Evolutionary conservation across 2,329 filamentous ascomycete species (phyloP), one percentile per base, ranked within the genome.

Genomic region (Drechslerella dactyloides): DNA sequence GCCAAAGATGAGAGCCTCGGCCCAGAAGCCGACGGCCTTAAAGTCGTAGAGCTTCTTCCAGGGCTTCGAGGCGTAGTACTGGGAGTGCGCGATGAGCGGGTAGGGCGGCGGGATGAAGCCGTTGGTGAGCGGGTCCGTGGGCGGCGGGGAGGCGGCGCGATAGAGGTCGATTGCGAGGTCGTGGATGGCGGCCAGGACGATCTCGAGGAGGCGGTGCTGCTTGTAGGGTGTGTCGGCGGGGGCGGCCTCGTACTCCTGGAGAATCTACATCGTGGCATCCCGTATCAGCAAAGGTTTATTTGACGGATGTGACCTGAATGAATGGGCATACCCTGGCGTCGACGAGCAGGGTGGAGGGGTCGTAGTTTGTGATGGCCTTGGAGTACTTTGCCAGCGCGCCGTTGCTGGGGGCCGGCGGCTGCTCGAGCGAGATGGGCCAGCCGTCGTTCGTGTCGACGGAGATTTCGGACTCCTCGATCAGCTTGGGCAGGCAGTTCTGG

Each of bases 61-160:
- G n/a, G 66, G 66, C 35, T 70, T 70, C 11, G 66, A 70, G 24
- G 66, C 66, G 42, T 70, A 70, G 59, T 70, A 70, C 27, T 70
- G 66, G n/a, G 48, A 51, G 17, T 70, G 66, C 10, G 66, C 66
- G 44, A 70, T 56, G 8, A 64, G 53, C 7, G 66, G 66, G 50
- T 70, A 70, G 15, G 66, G 66, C 17, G 52, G 58, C 24, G 66
- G 66, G 19, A 63, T 44, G 40, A 64, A 54, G 2, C 35, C 44
- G 11, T 64, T 30, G 35, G 51, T 30, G 54, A 17, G 19, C 21
- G 15, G 13, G 19, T 33, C 10, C 8, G 51, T 46, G 48, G 66
- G 59, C n/a, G 46, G 44, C 1, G 66, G 66, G 30, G 24, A 27
- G 50, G 48, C 53, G 24, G 24, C 42, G 8, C 46, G 50, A 54